Base-by-base conservation (phyloP, 208 protist species). In the Leishmania major region DNA sequence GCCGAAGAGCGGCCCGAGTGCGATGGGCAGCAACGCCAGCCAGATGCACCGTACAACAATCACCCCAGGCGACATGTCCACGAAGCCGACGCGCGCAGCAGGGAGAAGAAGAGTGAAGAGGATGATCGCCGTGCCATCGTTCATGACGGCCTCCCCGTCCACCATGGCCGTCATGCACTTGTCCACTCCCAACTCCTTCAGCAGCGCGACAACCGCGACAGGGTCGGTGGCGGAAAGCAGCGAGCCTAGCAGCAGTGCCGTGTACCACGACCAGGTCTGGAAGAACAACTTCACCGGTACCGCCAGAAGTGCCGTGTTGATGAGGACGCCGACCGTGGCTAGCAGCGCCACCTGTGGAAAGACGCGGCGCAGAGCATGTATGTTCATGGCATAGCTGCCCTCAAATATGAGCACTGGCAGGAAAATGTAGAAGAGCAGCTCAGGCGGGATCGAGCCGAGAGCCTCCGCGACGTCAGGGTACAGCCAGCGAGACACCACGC, bases 71-170 rank as follows among this genome's bases (percentile, higher is more conserved):
- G 88, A 79, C 72, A 49, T 86, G 25, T 84, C 87, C 71, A 92
- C 60, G 53, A 67, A 57, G 64, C 91, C 89, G 31, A 35, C 78
- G 64, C 83, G 57, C 53, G 91, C 93, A 25, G 91, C 92, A 19
- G 89, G 91, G 62, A 97, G 90, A 28, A 98, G 83, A 70, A 98
- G 77, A 67, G 62, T 91, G 66, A 93, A 98, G 47, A 92, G 55
- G 73, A 98, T 96, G 53, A 98, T 98, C n/a, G 96, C 93, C 19
- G 94, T 96, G 70, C 94, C 93, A 73, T 98, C 96, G 85, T 98
- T 98, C 89, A 98, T 90, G 70, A 98, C 89, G 28, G 93, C 84
- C 84, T 98, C 96, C 64, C 93, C 94, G 75, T 97, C 94, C 79
- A 98, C 88, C 85, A 98, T 83, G 51, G 94, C 93, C 13, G 90